phyloP scores from a whole-genome alignment of 2,329 filamentous ascomycete genomes.

The Bipolaris gigantea region DNA sequence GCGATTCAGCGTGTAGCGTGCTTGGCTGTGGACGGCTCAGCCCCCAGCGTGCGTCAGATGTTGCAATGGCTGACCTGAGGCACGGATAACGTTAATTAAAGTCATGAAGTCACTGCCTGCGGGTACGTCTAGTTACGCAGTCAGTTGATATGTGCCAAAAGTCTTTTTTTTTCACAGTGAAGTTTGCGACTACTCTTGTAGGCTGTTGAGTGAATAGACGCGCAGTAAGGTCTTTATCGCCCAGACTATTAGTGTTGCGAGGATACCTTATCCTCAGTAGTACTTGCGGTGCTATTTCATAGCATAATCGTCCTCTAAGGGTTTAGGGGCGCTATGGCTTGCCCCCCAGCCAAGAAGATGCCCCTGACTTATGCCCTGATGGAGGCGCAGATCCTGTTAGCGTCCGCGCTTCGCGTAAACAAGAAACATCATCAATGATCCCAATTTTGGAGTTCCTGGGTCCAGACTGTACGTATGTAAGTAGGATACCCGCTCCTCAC shows the following conservation, averaged over 20 bases:
- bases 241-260: not conserved
- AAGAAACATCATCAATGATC: constrained; percentile 1
- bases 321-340: constrained; percentile 1
- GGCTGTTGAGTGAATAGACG: not conserved
- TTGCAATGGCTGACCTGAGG: constrained; percentile 2
- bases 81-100: not conserved
- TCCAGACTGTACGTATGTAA: not conserved
- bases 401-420: constrained; percentile 5
- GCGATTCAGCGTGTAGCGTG: constrained; percentile 7
- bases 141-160: not conserved
- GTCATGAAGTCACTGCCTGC: not conserved
- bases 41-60: constrained; percentile 11
- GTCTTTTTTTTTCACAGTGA: too few species aligned
- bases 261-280: not conserved
- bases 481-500: not conserved
- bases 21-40: constrained; percentile 16
- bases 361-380: constrained; percentile 5
- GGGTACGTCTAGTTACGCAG: not conserved
- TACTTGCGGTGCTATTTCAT: not conserved
- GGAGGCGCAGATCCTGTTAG: constrained; percentile 7
- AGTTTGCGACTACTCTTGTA: not conserved
- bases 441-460: not conserved
- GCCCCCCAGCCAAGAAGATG: constrained; percentile 2
- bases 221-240: not conserved
- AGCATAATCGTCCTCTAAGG: not conserved